These are phyloP conservation scores for Pseudogymnoascus pannorum DNA, from an alignment of 2,329 filamentous ascomycete species.

Conservation along the genomic window DNA sequence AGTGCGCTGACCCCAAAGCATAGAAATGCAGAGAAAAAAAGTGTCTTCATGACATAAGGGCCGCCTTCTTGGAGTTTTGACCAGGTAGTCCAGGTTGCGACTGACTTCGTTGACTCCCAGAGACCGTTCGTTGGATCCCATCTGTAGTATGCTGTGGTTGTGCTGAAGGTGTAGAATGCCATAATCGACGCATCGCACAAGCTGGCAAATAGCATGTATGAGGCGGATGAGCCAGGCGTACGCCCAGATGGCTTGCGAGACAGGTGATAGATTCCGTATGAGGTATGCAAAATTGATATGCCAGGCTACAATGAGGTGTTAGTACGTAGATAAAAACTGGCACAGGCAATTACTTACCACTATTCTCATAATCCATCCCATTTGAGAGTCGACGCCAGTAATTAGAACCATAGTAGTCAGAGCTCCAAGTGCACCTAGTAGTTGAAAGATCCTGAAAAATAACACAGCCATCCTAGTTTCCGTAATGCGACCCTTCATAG, in stretches of 20 bases:
- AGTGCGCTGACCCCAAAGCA: conserved; percentile 44
- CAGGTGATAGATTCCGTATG: conserved; percentile 79
- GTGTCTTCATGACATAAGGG: conserved; percentile 45
- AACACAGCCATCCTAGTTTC: conserved; percentile 63
- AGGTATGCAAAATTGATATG: conserved; percentile 61
- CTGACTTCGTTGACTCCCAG: conserved; percentile 12
- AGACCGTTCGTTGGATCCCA: conserved; percentile 24
- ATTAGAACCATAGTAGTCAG: conserved; percentile 73
- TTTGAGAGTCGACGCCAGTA: conserved; percentile 53
- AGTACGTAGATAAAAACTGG: conserved; percentile 2
- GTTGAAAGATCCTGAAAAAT: conserved; percentile 55
- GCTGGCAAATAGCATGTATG: conserved; percentile 80
- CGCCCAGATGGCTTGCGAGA: conserved; percentile 61
- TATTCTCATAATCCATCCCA: conserved; percentile 70
- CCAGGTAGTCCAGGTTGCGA: conserved; percentile 53
- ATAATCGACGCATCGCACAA: conserved; percentile 57
- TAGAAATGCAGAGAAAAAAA: conserved; percentile 63
- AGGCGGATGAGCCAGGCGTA: conserved; percentile 72
- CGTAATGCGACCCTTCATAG: conserved; percentile 65
- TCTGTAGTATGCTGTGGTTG: conserved; percentile 32
- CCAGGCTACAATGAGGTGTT: conserved; percentile 52
- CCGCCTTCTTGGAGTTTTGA: conserved; percentile 48
- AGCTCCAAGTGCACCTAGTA: conserved; percentile 63
- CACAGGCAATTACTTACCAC: conserved; percentile 48
- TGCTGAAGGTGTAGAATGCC: conserved; percentile 50